Percentiles rank a stretch among this genome's conserved stretches.
Conservation (phyloP, 2,329 filamentous ascomycete species). For the Ascochyta clinopodiicola region DNA sequence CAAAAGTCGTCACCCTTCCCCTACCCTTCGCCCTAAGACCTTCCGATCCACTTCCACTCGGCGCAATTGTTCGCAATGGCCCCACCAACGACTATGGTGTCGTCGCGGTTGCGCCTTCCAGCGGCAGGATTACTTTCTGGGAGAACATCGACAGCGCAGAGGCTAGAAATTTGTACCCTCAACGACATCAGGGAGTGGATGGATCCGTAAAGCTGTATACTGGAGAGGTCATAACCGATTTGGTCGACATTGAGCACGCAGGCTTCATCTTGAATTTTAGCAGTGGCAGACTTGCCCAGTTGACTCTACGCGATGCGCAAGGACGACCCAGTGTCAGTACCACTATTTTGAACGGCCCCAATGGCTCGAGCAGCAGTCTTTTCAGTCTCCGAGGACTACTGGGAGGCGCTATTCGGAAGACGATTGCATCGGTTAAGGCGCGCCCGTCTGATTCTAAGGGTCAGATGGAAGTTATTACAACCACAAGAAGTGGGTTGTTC, state of each 20-base stretch:
- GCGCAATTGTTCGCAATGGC: slow-evolving; percentile 79
- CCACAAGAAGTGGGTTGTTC: slow-evolving; percentile 77
- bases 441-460: slow-evolving; percentile 75
- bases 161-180: slow-evolving; percentile 80
- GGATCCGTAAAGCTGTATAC: slow-evolving; percentile 76
- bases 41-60: slow-evolving; percentile 78
- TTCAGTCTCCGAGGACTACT: slow-evolving; percentile 82
- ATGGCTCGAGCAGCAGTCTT: slow-evolving; percentile 70
- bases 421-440: slow-evolving; percentile 80
- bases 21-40: slow-evolving; percentile 75
- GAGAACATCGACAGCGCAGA: slow-evolving; percentile 91
- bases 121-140: slow-evolving; percentile 90
- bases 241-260: slow-evolving; percentile 84
- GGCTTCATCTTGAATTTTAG: slow-evolving; percentile 87
- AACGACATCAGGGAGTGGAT: slow-evolving; percentile 81
- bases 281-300: slow-evolving; percentile 83
- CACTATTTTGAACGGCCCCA: slow-evolving; percentile 72
- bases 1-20: slow-evolving; percentile 76
- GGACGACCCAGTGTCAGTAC: slow-evolving; percentile 82
- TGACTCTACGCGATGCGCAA: slow-evolving; percentile 84
- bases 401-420: slow-evolving; percentile 72
- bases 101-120: slow-evolving; percentile 82
- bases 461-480: slow-evolving; percentile 82
- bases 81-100: slow-evolving; percentile 82
- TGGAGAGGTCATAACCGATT: slow-evolving; percentile 76